phyloP scores from a whole-genome alignment of 2,329 filamentous ascomycete genomes.

The Exophiala mesophila region DNA sequence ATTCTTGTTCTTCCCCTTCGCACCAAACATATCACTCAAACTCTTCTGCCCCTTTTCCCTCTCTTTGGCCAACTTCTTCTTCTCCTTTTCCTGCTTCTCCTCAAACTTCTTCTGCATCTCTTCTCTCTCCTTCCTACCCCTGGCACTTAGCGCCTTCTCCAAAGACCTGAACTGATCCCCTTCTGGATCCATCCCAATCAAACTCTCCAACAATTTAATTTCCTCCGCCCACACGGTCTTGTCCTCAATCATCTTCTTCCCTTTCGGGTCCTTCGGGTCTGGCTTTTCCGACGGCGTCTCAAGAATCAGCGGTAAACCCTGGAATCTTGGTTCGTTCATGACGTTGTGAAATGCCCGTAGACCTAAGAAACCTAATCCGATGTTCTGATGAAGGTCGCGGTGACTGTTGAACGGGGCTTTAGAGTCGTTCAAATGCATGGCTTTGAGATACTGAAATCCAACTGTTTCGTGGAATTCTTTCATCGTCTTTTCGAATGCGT shows the following conservation, averaged over 20 bases:
- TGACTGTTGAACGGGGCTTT: constrained; percentile 80
- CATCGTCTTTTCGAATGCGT: constrained; percentile 69
- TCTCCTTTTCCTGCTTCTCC: constrained; percentile 61
- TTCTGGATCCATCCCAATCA: constrained; percentile 78
- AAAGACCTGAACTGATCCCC: constrained; percentile 65
- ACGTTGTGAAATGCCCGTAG: constrained; percentile 85
- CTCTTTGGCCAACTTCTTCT: constrained; percentile 50
- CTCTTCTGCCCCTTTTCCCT: constrained; percentile 46
- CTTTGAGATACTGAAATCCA: constrained; percentile 72
- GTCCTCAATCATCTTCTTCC: constrained; percentile 53
- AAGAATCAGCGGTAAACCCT: constrained; percentile 80
- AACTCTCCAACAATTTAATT: constrained; percentile 84
- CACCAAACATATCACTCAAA: constrained; percentile 29
- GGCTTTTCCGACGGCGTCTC: constrained; percentile 88
- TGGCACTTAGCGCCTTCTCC: constrained; percentile 60
- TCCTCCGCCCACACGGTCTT: constrained; percentile 83
- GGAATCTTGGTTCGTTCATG: constrained; percentile 74
- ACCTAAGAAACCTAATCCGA: constrained; percentile 89
- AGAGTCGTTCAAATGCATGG: constrained; percentile 90
- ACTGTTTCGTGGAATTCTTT: constrained; percentile 70
- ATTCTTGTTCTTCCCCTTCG: too few species aligned
- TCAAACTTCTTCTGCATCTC: constrained; percentile 76
- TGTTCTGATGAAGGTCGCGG: constrained; percentile 90
- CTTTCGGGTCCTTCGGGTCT: constrained; percentile 34
- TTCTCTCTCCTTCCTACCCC: constrained; percentile 65